Percentiles rank a stretch among this genome's conserved stretches.
phyloP scores from a whole-genome alignment of 192 early-diverging fungal genomes.

The Lunasporangiospora selenospora region DNA sequence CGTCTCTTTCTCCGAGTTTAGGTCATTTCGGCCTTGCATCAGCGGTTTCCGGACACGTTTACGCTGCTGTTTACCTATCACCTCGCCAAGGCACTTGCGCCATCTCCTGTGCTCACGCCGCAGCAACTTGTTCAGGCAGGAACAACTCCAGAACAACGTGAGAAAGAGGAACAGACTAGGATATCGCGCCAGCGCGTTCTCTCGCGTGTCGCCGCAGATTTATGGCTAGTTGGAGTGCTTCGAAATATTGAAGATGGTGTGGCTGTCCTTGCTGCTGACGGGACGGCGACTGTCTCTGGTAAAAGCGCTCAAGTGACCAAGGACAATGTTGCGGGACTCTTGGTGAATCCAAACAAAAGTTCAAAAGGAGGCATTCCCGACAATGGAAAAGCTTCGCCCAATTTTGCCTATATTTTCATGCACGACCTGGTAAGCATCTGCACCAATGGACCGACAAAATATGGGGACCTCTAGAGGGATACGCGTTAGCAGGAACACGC shows the following conservation, averaged over 20 bases:
- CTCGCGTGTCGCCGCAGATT: constrained; percentile 78
- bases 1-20: constrained; percentile 15
- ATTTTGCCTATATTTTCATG: constrained; percentile 57
- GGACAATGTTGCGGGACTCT: constrained; percentile 57
- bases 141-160: constrained; percentile 78
- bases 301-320: constrained; percentile 51
- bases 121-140: constrained; percentile 59
- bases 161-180: constrained; percentile 83
- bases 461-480: too few species aligned
- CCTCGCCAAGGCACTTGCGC: constrained; percentile 70
- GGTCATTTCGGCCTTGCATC: constrained; percentile 84
- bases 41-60: constrained; percentile 88
- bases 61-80: constrained; percentile 68
- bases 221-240: constrained; percentile 83
- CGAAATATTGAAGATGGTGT: constrained; percentile 70
- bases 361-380: constrained; percentile 23
- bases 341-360: constrained; percentile 26
- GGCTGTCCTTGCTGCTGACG: constrained; percentile 50
- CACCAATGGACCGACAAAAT: too few species aligned
- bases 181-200: constrained; percentile 68
- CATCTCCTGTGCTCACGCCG: constrained; percentile 54
- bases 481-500: too few species aligned
- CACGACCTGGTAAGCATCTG: constrained; percentile 65
- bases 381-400: constrained; percentile 40
- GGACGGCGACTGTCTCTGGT: constrained; percentile 25